Evolutionary conservation across 2,329 filamentous ascomycete genomes (phyloP).

Genomic region (Simplicillium aogashimaense): DNA sequence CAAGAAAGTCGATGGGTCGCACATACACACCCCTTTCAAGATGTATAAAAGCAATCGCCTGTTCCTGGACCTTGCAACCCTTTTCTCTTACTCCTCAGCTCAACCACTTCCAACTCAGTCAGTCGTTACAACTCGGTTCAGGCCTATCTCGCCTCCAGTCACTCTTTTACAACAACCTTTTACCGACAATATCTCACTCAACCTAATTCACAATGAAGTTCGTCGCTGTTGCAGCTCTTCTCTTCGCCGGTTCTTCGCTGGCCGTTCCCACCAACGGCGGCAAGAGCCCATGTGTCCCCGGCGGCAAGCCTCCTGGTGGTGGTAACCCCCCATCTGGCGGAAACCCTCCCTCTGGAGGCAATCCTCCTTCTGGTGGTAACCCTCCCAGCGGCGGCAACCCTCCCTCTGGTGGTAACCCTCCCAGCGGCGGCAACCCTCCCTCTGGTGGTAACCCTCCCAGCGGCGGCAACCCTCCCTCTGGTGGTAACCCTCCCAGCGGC

Average conservation of each 20-base stretch:
- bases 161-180: conserved; percentile 1
- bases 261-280: conserved; percentile 6
- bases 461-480: neutral
- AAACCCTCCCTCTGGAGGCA: neutral
- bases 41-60: no score
- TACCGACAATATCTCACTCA: neutral
- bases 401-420: neutral
- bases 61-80: no score
- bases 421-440: neutral
- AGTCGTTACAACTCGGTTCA: conserved; percentile 2
- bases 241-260: conserved; percentile 6
- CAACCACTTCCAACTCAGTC: conserved; percentile 2
- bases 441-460: neutral
- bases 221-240: conserved; percentile 7
- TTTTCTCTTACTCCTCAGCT: neutral
- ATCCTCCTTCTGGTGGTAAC: neutral
- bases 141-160: conserved; percentile 1
- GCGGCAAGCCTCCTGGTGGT: conserved; percentile 2
- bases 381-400: neutral
- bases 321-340: neutral
- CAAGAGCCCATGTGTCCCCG: neutral
- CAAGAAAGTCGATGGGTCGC: no score
- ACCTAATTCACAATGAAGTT: conserved; percentile 10
- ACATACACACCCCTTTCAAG: no score
- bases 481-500: neutral